A percentile compares a stretch with the other conserved stretches of the same genome.
Conservation (phyloP, 2,329 filamentous ascomycete species). For the Nannizzia gypsea region DNA sequence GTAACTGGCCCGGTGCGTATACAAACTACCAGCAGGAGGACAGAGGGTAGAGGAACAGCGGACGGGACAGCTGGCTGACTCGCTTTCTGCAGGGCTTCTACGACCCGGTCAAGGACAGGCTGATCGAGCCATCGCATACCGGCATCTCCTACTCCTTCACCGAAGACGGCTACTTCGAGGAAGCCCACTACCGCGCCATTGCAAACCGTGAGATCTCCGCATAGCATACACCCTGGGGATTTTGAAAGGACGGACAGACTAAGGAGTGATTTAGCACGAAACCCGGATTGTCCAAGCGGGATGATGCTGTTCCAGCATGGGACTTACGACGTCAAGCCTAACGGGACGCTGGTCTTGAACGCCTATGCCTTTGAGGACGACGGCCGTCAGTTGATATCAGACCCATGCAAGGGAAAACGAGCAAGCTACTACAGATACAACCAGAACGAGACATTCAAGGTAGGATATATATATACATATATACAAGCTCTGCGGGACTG, state of each 20-base stretch:
- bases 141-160: slow-evolving; percentile 67
- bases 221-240: neutral
- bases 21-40: neutral
- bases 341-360: slow-evolving; percentile 48
- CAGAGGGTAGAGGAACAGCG: neutral
- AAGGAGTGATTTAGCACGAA: slow-evolving; percentile 34
- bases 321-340: slow-evolving; percentile 43
- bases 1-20: slow-evolving; percentile 54
- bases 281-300: slow-evolving; percentile 50
- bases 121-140: slow-evolving; percentile 54
- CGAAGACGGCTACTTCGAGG: slow-evolving; percentile 54
- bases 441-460: slow-evolving; percentile 50
- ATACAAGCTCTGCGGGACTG: neutral
- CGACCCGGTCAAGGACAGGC: slow-evolving; percentile 51
- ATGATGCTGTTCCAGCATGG: slow-evolving; percentile 67
- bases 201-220: slow-evolving; percentile 48
- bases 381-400: slow-evolving; percentile 54
- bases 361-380: slow-evolving; percentile 48
- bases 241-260: neutral
- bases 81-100: slow-evolving; percentile 49
- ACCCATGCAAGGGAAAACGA: slow-evolving; percentile 48
- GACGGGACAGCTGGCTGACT: neutral
- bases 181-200: slow-evolving; percentile 57
- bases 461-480: slow-evolving; percentile 21
- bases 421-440: slow-evolving; percentile 56